Evolutionary conservation across 1,284 basidiomycete genomes (phyloP).

Genomic region (Mycosarcoma maydis): DNA sequence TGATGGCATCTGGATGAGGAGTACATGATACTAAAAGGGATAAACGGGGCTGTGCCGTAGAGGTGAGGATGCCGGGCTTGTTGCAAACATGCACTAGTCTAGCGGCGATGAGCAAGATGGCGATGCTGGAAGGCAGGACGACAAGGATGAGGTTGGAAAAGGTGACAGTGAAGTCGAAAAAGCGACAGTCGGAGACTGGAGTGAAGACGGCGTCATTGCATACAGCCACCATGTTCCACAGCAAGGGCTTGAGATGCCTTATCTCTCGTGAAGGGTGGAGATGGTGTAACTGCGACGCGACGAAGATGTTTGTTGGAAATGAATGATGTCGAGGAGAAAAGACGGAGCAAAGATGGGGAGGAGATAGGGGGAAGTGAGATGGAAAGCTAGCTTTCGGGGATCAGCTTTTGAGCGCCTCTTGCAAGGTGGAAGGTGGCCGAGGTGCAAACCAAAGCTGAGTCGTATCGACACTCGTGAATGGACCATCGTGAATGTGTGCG

Average conservation of each 20-base stretch:
- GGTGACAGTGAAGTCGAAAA: conserved; percentile 55
- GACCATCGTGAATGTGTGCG: too few relatives aligned
- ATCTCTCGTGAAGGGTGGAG: too few relatives aligned
- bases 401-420: conserved; percentile 1
- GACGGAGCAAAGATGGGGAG: not conserved
- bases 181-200: conserved; percentile 49
- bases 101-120: conserved; percentile 21
- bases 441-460: conserved; percentile 8
- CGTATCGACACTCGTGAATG: not conserved
- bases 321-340: not conserved
- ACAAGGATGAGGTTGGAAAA: conserved; percentile 49
- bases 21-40: conserved; percentile 19
- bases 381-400: not conserved
- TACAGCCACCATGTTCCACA: conserved; percentile 3
- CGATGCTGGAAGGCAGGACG: conserved; percentile 35
- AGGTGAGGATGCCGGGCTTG: conserved; percentile 27
- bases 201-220: conserved; percentile 49
- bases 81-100: conserved; percentile 14
- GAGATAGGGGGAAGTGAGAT: not conserved
- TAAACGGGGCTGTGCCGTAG: conserved; percentile 8
- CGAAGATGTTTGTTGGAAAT: not conserved
- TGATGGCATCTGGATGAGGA: conserved; percentile 32
- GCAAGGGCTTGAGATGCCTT: not conserved
- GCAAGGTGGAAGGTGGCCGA: not conserved
- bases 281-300: not conserved